Base-by-base conservation (phyloP, 2,329 filamentous ascomycete species). In the Incumbomyces lentus region DNA sequence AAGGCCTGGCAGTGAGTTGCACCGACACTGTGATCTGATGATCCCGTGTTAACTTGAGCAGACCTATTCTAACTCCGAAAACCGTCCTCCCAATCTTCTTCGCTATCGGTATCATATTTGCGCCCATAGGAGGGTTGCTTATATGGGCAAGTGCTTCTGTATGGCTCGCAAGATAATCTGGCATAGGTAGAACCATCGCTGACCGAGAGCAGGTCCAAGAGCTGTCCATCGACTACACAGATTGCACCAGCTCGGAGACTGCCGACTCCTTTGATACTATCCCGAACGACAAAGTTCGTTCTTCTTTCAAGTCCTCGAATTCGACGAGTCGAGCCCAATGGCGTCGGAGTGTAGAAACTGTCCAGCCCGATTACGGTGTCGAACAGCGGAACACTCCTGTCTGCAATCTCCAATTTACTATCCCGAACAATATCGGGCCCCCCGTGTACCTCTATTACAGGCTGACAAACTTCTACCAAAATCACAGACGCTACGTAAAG, bases 391-490 rank as follows among this genome's bases (percentile, higher is more conserved):
- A 60, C 58, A 77, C 67, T 3, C 66, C 64, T 10, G 63, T 73
- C 18, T 98, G 92, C 74, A 75, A 75, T 29, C 66, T 98, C 47
- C 73, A 79, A 51, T 95, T 96, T 67, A 71, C 76, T 31, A 80
- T 95, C 7, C 86, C 87, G 1, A 82, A 90, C 58, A 71, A 80
- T 49, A 82, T 98, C 66, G 73, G 76, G 2, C 78, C 88, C 1
- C 88, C 90, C 0, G 85, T 98, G 10, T 77, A 90, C 51, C 80
- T 96, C 66, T 98, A 95, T 71, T 98, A 98, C 67, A 84, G 84
- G 56, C 80, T 98, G 52, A 90, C 87, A 48, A 95, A 96, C 68
- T 98, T 98, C 70, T 96, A 96, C 71, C 92, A 98, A 67, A 98
- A 98, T 63, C 92, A 98, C 63, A 84, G 92, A 55, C 82, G 90